Conservation (phyloP, 192 early-diverging fungal species). For the Kappamyces sp. region DNA sequence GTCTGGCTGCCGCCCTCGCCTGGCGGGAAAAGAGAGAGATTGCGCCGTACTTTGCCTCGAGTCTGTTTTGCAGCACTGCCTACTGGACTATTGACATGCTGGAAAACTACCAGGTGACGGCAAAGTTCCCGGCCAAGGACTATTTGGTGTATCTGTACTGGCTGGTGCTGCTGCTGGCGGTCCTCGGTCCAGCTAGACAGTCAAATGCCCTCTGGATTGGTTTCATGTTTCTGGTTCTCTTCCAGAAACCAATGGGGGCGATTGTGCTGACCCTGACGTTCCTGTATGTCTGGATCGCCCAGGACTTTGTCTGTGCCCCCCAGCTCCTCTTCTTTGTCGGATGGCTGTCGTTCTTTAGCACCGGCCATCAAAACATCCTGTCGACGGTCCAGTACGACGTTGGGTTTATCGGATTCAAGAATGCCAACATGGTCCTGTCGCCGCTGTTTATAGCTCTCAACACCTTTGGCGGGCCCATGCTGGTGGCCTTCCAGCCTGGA, state of each 20-base stretch:
- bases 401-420: conserved; percentile 76
- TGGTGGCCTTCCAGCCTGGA: conserved; percentile 16
- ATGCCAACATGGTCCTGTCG: conserved; percentile 65
- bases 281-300: conserved; percentile 20
- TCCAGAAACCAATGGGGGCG: conserved; percentile 80
- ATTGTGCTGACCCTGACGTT: conserved; percentile 34
- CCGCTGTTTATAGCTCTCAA: conserved; percentile 71
- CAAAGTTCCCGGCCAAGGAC: neutral
- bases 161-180: too few relatives aligned
- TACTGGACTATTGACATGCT: conserved; percentile 47
- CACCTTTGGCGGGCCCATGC: conserved; percentile 54
- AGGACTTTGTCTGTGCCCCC: neutral
- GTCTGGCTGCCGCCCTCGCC: too few relatives aligned
- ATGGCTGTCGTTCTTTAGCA: conserved; percentile 73
- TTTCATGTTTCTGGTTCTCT: conserved; percentile 58
- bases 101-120: conserved; percentile 29
- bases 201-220: conserved; percentile 6
- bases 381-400: conserved; percentile 87
- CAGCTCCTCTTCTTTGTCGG: conserved; percentile 40
- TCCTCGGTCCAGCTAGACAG: too few relatives aligned
- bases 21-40: too few relatives aligned
- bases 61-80: conserved; percentile 19
- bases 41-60: conserved; percentile 10
- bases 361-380: conserved; percentile 87
- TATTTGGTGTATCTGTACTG: too few relatives aligned